Evolutionary conservation across 306 rosid species (phyloP), one percentile per base, ranked within the genome.

Genomic region (Crotalaria pallida): DNA sequence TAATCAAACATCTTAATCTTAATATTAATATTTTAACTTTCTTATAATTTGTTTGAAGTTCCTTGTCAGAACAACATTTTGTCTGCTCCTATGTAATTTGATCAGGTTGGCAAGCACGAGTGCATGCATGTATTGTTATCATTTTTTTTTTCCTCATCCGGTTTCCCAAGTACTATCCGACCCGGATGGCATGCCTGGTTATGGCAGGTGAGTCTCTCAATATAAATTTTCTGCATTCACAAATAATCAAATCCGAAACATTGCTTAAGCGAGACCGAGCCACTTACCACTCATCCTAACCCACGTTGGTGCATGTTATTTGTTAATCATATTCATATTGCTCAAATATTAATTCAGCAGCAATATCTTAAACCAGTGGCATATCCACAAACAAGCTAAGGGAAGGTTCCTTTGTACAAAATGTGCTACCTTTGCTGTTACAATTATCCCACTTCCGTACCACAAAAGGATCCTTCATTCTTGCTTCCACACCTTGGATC

Each of bases 381-480:
- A 79, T 73, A 52, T 73, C 72, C 69, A 67, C 71, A 27, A 43
- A 15, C n/a, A n/a, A n/a, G n/a, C n/a, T n/a, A 50, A 27, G 5
- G 69, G 81, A 83, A 79, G 58, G 27, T 79, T 79, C 87, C 77
- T 71, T 64, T 21, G 23, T 75, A 81, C 86, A 83, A 73, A 56
- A 8, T 36, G 23, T 57, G 43, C 78, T 67, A 67, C 67, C 74
- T 70, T 74, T 80, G 88, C 81, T 84, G 92, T 82, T 58, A 11
- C 56, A 71, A 65, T 62, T 60, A 55, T 51, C 13, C 69, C 43
- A 60, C 7, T 47, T 77, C 79, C 83, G 87, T 79, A 81, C 87
- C 52, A 26, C 7, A 17, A 1, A 73, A 69, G 58, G 56, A 76
- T 69, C 24, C 75, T 85, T 83, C 84, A 55, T 24, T 48, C 65